Evolutionary conservation across 2,329 filamentous ascomycete genomes (phyloP), one percentile per base, ranked within the genome.

Genomic region (Xylariaceae sp.): DNA sequence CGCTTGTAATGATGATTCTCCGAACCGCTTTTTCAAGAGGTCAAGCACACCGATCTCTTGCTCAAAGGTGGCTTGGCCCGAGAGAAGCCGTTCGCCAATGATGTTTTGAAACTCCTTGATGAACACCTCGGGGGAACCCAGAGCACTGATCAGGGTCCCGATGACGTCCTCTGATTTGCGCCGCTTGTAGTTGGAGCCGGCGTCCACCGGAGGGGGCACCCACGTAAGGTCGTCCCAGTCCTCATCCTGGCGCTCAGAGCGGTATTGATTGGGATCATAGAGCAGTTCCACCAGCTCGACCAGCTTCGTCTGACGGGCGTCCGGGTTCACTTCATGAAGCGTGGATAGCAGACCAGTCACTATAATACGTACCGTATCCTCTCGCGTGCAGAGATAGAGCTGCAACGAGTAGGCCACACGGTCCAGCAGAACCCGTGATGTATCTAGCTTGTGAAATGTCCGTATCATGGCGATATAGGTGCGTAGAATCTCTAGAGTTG

Each of bases 91-190:
- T 46, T 94, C 87, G 4, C 85, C 86, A n/a, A 98, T 76, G 30
- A 94, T 86, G 37, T 74, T 80, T 56, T 95, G 88, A 46, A 98
- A 84, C 59, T 97, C 90, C 51, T 88, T 94, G 62, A 96, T 92
- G 57, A 97, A 97, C 31, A 84, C 76, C 36, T 96, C 90, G 50
- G 89, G 87, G 13, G 85, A 84, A 9, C 95, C 90, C 50, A 95
- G 85, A 0, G 94, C 78, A 42, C 81, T 84, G 50, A 97, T 85
- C 30, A 98, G 70, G 36, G 88, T 94, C 36, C 88, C 88, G 41
- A 97, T 88, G 9, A 97, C 83, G 61, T 98, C 92, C 48, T 89
- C 85, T 30, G 81, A 85, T 59, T 86, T 94, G 9, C 87, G 86
- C 42, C 88, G 83, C 56, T 85, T 88, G 67, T 95, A 96, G 57